Evolutionary conservation across 768 basidiomycete species (phyloP), one percentile per base, ranked within the genome.

Genomic region (Xerocomellus amylosporus): DNA sequence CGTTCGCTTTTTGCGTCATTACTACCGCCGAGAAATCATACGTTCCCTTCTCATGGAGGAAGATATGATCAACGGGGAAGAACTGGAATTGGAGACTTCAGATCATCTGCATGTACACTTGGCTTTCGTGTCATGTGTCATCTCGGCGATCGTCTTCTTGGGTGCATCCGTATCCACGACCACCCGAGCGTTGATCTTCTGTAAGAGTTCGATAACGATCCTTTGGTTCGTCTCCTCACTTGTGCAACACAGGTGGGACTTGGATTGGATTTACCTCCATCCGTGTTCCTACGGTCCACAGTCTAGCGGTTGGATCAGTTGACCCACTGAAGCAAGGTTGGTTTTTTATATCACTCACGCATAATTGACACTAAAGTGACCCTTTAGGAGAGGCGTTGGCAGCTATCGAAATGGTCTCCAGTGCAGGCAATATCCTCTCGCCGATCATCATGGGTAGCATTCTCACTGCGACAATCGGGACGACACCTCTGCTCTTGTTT

Each of bases 81-180:
- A 36, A 30, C 15, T 6, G 12, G 52, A 38, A 43, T 9, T 19
- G 9, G 51, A 46, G 26, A 61, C 66, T 1, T 61, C 68, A 0
- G 72, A 73, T 52, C 59, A 20, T 9, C 50, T 73, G 19, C 66
- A 73, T 37, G 59, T 69, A 15, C 68, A 73, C 46, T 24, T 73
- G 31, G 56, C 58, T 20, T 28, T 71, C 28, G 49, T 40, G 8
- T 56, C 66, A 5, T 70, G 62, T 45, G 34, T 61, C 39, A 31
- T 65, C 24, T 31, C 45, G 15, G 62, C 51, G 0, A 2, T 69
- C 30, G 45, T 47, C 5, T 51, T 20, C 33, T 15, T 71, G 13
- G 24, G 46, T 33, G 64, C 64, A 1, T 54, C 58, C 30, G 34
- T 46, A 28, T 57, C 60, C 10, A 46, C 34, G 19, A 58, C 63